phyloP scores from a whole-genome alignment of 192 early-diverging fungal species.

The Phlyctochytrium arcticum region DNA sequence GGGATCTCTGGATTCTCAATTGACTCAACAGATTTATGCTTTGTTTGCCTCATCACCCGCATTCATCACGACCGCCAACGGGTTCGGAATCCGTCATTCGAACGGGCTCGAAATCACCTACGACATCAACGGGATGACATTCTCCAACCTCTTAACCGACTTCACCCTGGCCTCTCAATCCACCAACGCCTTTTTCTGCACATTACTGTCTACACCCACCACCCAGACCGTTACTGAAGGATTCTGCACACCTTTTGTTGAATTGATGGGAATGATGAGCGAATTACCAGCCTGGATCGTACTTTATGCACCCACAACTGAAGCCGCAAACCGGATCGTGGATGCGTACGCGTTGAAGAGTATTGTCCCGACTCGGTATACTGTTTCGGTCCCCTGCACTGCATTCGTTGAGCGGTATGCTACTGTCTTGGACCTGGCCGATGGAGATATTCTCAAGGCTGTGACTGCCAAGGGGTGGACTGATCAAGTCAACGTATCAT shows the following conservation, averaged over 20 bases:
- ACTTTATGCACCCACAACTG: constrained; percentile 59
- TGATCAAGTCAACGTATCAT: too few relatives aligned
- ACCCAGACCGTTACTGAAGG: constrained; percentile 38
- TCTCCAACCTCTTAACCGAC: too few relatives aligned
- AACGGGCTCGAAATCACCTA: constrained; percentile 65
- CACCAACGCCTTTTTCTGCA: too few relatives aligned
- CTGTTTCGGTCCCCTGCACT: constrained; percentile 64
- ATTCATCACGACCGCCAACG: constrained; percentile 40
- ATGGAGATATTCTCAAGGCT: constrained; percentile 15
- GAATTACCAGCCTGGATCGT: constrained; percentile 82
- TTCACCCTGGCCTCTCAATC: too few relatives aligned
- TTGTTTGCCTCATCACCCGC: constrained; percentile 25
- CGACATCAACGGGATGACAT: too few relatives aligned
- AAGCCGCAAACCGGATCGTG: constrained; percentile 57
- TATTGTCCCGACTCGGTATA: constrained; percentile 74
- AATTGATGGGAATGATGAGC: constrained; percentile 68
- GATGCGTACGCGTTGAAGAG: constrained; percentile 62
- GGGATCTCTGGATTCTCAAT: too few relatives aligned
- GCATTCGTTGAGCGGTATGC: constrained; percentile 78
- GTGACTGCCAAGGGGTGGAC: too few relatives aligned
- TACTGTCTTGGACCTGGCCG: constrained; percentile 15
- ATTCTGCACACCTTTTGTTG: constrained; percentile 58
- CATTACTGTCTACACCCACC: too few relatives aligned
- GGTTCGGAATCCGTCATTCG: constrained; percentile 43
- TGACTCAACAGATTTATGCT: too few relatives aligned